Base-by-base conservation (phyloP, 2,329 filamentous ascomycete genomes). In the Arachnomyces sp. region DNA sequence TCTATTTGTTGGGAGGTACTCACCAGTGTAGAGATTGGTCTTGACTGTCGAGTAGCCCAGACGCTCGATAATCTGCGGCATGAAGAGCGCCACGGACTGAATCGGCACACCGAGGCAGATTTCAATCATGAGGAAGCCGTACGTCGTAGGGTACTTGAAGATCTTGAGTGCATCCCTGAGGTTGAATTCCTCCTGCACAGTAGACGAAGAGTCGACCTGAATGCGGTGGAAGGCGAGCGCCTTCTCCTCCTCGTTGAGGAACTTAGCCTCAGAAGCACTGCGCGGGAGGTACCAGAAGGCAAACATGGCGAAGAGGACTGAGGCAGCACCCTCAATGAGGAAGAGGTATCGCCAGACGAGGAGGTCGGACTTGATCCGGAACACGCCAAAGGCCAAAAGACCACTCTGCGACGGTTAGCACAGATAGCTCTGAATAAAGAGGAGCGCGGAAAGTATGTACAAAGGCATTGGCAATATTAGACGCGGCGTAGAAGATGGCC, bases 401-500 rank as follows among this genome's bases (percentile, higher is more conserved):
- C 77, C 77, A 0, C 21, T 25, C 21, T 25, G 21, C 21, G 21
- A 25, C 21, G 21, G 21, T 25, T 9, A 25, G 21, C 21, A 25
- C 9, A 25, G 21, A 25, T 25, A 25, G 21, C 21, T 25, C 21
- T 5, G 21, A 25, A 25, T 25, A 25, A 5, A 9, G 21, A 25
- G 5, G 21, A 9, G 21, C 5, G 21, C 5, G 21, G 9, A 25
- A 9, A 9, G 21, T 5, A 25, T 25, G 21, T 25, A 72, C 73
- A 50, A 82, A 83, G 2, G 79, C 80, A 42, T 77, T 79, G 15
- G 84, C 84, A 43, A 89, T 83, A 52, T 82, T 84, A 16, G 75
- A 80, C 0, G 83, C 83, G 0, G 83, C 84, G 51, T 88, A 89
- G 64, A 87, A 87, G 43, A 86, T 65, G 28, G 82, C 82, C 1